These are phyloP conservation scores for Grifola frondosa DNA, from an alignment of 1,284 basidiomycete species.

Conservation along the genomic window DNA sequence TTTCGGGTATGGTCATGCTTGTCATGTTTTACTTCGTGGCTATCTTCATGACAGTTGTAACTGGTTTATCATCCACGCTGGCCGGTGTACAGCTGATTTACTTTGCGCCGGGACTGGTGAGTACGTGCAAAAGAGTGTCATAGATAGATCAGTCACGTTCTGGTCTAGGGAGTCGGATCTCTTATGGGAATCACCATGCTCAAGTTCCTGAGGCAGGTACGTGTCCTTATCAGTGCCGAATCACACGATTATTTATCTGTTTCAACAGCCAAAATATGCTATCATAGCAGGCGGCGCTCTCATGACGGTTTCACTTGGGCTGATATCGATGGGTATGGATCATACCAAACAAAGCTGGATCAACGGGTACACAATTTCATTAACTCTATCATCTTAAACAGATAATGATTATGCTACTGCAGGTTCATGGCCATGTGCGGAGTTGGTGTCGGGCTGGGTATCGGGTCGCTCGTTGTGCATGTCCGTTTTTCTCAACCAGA, in stretches of 20 bases:
- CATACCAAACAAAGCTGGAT: slow-evolving; percentile 34
- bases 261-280: slow-evolving; percentile 40
- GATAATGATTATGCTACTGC: neutral
- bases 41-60: slow-evolving; percentile 48
- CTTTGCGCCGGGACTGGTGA: slow-evolving; percentile 47
- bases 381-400: too few species aligned
- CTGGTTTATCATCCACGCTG: slow-evolving; percentile 35
- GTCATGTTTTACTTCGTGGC: slow-evolving; percentile 55
- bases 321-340: slow-evolving; percentile 44
- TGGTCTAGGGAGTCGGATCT: slow-evolving; percentile 33
- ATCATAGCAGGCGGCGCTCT: slow-evolving; percentile 39
- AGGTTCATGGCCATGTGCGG: slow-evolving; percentile 49
- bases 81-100: slow-evolving; percentile 48
- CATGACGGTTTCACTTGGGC: slow-evolving; percentile 39
- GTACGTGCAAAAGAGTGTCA: slow-evolving; percentile 8
- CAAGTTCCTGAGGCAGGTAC: slow-evolving; percentile 22
- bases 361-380: slow-evolving; percentile 33
- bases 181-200: slow-evolving; percentile 30
- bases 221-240: neutral
- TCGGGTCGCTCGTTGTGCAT: slow-evolving; percentile 42
- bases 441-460: slow-evolving; percentile 42
- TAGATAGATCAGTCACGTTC: neutral
- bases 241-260: neutral
- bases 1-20: slow-evolving; percentile 48
- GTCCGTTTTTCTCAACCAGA: slow-evolving; percentile 45